Conservation (phyloP, 1,139 yeast species). For the Groenewaldozyma auringiensis region DNA sequence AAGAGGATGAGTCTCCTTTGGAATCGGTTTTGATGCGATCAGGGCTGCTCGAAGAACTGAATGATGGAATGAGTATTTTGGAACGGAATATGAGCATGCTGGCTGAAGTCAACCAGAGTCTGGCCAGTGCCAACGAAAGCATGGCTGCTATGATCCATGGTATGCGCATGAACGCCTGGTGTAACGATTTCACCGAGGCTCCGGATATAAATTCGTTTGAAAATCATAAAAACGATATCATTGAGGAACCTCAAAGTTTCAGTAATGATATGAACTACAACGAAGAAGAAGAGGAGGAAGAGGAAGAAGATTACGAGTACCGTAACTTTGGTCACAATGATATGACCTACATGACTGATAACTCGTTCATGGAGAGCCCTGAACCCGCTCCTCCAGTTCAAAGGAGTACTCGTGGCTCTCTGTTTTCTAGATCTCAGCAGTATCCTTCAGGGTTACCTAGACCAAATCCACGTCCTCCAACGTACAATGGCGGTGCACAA, state of each 20-base stretch:
- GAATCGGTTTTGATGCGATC: slow-evolving; percentile 16
- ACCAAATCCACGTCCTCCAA: background rate
- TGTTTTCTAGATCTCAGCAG: background rate
- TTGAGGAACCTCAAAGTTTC: slow-evolving; percentile 5
- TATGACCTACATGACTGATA: slow-evolving; percentile 17
- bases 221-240: slow-evolving; percentile 12
- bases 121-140: slow-evolving; percentile 51
- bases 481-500: background rate
- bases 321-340: background rate
- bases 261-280: background rate
- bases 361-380: slow-evolving; percentile 4
- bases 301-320: background rate
- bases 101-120: slow-evolving; percentile 43
- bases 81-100: slow-evolving; percentile 46
- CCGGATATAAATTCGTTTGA: slow-evolving; percentile 30
- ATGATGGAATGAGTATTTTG: slow-evolving; percentile 48
- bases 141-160: slow-evolving; percentile 60
- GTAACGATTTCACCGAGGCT: slow-evolving; percentile 51
- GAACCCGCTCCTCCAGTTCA: background rate
- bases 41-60: slow-evolving; percentile 33
- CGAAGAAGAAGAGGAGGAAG: slow-evolving; percentile 7
- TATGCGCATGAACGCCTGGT: slow-evolving; percentile 59
- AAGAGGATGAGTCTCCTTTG: slow-evolving; percentile 1
- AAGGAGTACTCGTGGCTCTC: background rate
- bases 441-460: background rate